A percentile compares a stretch with the other conserved stretches of the same genome.
Evolutionary conservation across 2,329 filamentous ascomycete species (phyloP).

Genomic region (Fusarium continuum): DNA sequence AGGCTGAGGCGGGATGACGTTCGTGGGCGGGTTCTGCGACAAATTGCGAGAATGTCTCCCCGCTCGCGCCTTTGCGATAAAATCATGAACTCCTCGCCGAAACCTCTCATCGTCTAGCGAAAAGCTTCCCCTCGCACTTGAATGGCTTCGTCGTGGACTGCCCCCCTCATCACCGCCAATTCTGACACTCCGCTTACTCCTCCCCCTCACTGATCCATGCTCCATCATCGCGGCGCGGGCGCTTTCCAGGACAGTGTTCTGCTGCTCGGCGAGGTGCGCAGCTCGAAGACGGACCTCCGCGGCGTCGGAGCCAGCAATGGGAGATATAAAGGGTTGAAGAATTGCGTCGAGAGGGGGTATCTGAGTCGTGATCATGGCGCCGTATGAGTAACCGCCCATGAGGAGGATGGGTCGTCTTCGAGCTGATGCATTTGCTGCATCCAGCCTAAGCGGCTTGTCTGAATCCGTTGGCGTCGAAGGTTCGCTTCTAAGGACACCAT

Average conservation of each 20-base stretch:
- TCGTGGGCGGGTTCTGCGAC: constrained; percentile 18
- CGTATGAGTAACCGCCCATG: constrained; percentile 89
- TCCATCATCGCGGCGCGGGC: constrained; percentile 47
- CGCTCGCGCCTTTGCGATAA: constrained; percentile 54
- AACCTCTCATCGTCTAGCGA: constrained; percentile 59
- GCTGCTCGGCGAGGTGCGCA: constrained; percentile 70
- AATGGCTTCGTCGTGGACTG: constrained; percentile 51
- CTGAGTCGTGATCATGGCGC: constrained; percentile 80
- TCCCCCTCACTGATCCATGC: constrained; percentile 38
- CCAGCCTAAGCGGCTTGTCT: not conserved
- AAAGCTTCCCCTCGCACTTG: constrained; percentile 48
- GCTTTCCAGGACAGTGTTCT: constrained; percentile 58
- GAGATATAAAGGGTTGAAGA: constrained; percentile 65
- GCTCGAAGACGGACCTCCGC: constrained; percentile 78
- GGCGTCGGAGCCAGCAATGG: constrained; percentile 64
- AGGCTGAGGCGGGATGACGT: constrained; percentile 12
- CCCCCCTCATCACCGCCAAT: constrained; percentile 61
- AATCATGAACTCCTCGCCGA: constrained; percentile 57
- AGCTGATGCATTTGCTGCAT: not conserved
- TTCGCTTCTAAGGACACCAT: constrained; percentile 5
- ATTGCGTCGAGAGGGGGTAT: constrained; percentile 72
- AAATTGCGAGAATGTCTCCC: constrained; percentile 28
- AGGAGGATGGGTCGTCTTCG: constrained; percentile 56
- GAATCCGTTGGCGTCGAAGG: constrained; percentile 6
- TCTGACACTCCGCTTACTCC: constrained; percentile 53